Conservation (phyloP, 805 yeast genomes). For the Limtongozyma cylindracea region DNA sequence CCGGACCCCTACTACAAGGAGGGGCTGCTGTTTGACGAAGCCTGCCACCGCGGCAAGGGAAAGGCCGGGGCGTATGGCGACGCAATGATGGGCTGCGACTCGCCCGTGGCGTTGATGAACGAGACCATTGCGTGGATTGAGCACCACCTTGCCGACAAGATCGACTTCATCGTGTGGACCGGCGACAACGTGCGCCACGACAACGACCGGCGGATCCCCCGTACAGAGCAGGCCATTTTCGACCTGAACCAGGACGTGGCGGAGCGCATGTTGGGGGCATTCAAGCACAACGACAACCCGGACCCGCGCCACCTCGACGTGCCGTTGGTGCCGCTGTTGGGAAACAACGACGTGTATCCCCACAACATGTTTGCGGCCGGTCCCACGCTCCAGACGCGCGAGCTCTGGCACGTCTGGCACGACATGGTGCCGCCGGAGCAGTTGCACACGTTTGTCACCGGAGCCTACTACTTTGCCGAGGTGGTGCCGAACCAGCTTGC, state of each 20-base stretch:
- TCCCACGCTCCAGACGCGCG: slow-evolving; percentile 72
- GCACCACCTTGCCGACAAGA: slow-evolving; percentile 39
- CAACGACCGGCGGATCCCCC: slow-evolving; percentile 47
- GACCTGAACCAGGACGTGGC: slow-evolving; percentile 40
- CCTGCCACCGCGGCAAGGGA: slow-evolving; percentile 36
- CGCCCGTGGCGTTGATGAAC: slow-evolving; percentile 35
- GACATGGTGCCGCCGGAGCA: slow-evolving; percentile 55
- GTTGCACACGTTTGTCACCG: slow-evolving; percentile 45
- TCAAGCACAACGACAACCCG: too few species aligned
- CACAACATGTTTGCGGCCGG: slow-evolving; percentile 73
- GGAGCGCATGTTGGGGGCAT: slow-evolving; percentile 20
- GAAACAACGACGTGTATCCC: slow-evolving; percentile 78
- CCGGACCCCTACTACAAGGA: slow-evolving; percentile 46
- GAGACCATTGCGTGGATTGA: slow-evolving; percentile 44
- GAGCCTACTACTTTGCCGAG: slow-evolving; percentile 51
- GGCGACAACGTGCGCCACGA: slow-evolving; percentile 80
- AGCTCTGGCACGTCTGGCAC: slow-evolving; percentile 50
- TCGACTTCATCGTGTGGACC: slow-evolving; percentile 77
- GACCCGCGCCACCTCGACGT: too few species aligned
- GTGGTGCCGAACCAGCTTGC: slow-evolving; percentile 65
- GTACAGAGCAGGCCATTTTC: slow-evolving; percentile 49
- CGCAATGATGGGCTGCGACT: slow-evolving; percentile 55
- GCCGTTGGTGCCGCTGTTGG: slow-evolving; percentile 47
- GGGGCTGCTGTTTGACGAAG: slow-evolving; percentile 19
- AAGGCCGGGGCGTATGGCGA: slow-evolving; percentile 47